Evolutionary conservation across 1,139 yeast species (phyloP), one percentile per base, ranked within the genome.

Genomic region (Kodamaea anthophila): DNA sequence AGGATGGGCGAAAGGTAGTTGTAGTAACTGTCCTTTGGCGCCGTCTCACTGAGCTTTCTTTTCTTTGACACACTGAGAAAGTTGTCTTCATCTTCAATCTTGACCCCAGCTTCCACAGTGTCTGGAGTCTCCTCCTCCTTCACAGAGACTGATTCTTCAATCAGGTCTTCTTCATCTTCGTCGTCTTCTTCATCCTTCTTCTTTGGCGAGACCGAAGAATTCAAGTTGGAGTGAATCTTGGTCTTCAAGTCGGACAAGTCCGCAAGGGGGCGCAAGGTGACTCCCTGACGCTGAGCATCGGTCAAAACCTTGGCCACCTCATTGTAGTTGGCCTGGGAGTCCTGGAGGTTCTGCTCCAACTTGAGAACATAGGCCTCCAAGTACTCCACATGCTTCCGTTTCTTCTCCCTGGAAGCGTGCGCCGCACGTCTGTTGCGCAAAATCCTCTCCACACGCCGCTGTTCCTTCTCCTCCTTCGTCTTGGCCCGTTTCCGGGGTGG

Each of bases 401-500:
- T 91, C 75, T 88, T 88, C 53, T 91, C 98, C 42, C 98, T 75
- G 18, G 95, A 84, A 28, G 95, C 95, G 54, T 91, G 97, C 26
- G 98, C 98, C 14, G 98, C 97, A 52, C 91, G 82, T 49, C 98
- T 76, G 57, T 91, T 91, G 52, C 98, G 74, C 52, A 91, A 68
- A 33, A 91, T 87, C 36, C 98, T 69, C 60, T 91, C 97, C 31
- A 88, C 77, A 32, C 96, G 74, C 40, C 98, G 80, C 59, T 88
- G 96, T 58, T 91, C 97, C 63, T 88, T 91, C 61, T 91, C 98
- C 58, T 88, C 96, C 47, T 84, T 77, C 24, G 98, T 91, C 65
- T 84, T 86, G 8, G 98, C 98, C 46, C 97, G 74, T 62, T 91
- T 91, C 41, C 98, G 74, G 32, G 97, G 97, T 18, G 97, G 96